Percentiles rank a stretch among this genome's conserved stretches.
These are phyloP conservation scores for Chloranthus sessilifolius DNA, from an alignment of 164 flowering plant genomes.

Conservation along the genomic window DNA sequence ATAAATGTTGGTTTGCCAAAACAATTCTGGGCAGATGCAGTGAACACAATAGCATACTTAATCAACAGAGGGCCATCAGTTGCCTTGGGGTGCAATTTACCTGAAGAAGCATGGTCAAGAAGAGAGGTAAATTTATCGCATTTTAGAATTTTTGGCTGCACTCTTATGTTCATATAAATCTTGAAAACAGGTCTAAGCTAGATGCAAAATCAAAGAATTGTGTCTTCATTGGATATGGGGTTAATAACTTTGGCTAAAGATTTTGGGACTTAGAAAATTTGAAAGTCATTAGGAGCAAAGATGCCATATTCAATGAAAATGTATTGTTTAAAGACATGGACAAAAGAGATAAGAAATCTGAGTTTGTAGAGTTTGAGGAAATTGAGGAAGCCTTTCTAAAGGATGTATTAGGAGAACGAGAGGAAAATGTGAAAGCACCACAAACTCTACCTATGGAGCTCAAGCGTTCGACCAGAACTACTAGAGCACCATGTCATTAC, in stretches of 20 bases:
- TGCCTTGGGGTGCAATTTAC: not conserved
- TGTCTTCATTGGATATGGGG: not conserved
- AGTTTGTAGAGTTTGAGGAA: not conserved
- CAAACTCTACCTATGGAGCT: not conserved
- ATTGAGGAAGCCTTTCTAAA: not conserved
- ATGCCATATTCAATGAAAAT: no score
- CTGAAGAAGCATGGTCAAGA: not conserved
- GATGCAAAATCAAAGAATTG: not conserved
- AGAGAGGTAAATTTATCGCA: not conserved
- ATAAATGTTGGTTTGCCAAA: no score
- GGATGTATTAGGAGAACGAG: not conserved
- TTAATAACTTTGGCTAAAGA: not conserved
- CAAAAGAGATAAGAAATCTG: no score
- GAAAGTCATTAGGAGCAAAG: no score
- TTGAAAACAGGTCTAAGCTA: no score
- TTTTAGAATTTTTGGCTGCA: not conserved
- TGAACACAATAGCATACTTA: not conserved
- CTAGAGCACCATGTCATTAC: not conserved
- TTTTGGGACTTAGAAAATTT: no score
- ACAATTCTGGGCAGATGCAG: constrained; percentile 1
- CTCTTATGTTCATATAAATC: not conserved
- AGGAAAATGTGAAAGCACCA: no score
- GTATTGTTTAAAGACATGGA: no score
- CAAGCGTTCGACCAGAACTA: not conserved
- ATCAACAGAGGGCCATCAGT: not conserved